Evolutionary conservation across 192 early-diverging fungal genomes (phyloP), one percentile per base, ranked within the genome.

Genomic region (Umbelopsis sp.): DNA sequence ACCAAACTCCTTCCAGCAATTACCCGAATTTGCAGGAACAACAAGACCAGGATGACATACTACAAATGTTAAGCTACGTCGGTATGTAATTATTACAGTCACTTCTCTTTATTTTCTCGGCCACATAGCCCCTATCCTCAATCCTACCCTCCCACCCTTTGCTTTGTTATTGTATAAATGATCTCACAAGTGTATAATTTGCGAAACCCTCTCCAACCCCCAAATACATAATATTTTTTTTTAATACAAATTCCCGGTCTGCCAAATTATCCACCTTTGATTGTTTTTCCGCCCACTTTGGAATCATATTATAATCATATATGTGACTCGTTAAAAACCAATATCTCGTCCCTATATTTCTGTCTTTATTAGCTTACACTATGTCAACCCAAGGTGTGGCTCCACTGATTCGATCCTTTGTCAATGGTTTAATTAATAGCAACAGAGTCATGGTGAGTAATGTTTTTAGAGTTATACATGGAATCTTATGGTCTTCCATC

Each of bases 31-130:
- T 62, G 20, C 56, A 62, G 56, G 56, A 62, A 62, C 56, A 34
- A 7, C 56, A 62, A 16, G 56, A 62, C 17, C 56, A 62, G 31
- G 56, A 62, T 34, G 56, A 62, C 26, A 62, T 62, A 62, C 56
- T 62, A 62, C 56, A 62, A 62, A 62, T 62, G 56, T 32, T 62
- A 62, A 62, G 56, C 29, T 62, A 62, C 34, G 56, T 62, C 16
- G 56, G 56, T 20, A 62, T 62, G 56, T 62, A 62, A 62, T 16
- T 0, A 5, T 20, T 34, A 29, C 31, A 20, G 12, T n/a, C 29
- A 11, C 26, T 20, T 34, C 56, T 34, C 26, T 14, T 25, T 32
- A 6, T 59, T 59, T 59, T 32, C 25, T 26, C 56, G 16, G 12
- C 17, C 56, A 0, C 17, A 26, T 20, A 12, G 16, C 31, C 1